Conservation (phyloP, 768 basidiomycete genomes). For the Termitomyces heimii region DNA sequence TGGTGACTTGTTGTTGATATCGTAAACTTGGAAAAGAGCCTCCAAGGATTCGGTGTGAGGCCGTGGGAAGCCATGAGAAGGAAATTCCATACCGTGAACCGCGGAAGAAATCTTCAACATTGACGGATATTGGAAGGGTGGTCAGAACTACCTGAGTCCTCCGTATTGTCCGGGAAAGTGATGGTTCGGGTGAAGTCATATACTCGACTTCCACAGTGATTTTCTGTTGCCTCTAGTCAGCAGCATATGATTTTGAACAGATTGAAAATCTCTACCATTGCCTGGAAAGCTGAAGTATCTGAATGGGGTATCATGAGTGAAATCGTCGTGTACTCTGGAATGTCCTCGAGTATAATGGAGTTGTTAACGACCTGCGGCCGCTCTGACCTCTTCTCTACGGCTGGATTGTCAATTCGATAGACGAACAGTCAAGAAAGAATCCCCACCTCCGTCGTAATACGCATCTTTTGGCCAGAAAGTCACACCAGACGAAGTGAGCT, state of each 20-base stretch:
- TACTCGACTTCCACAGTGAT: constrained; percentile 67
- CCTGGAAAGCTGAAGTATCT: constrained; percentile 53
- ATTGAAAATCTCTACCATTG: constrained; percentile 41
- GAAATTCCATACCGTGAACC: constrained; percentile 56
- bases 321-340: constrained; percentile 40
- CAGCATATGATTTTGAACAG: not conserved
- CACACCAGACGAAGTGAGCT: constrained; percentile 49
- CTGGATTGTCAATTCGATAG: not conserved
- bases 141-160: constrained; percentile 54
- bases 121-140: constrained; percentile 81
- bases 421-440: not conserved
- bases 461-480: constrained; percentile 43
- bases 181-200: constrained; percentile 46
- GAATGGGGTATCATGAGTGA: constrained; percentile 60
- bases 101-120: constrained; percentile 96
- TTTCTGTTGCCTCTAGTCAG: constrained; percentile 40
- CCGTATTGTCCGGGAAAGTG: constrained; percentile 45
- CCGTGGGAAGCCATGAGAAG: not conserved
- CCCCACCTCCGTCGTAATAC: constrained; percentile 29
- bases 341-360: constrained; percentile 39
- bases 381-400: constrained; percentile 12
- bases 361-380: constrained; percentile 34
- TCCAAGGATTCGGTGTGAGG: constrained; percentile 20
- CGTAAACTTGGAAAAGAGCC: constrained; percentile 88
- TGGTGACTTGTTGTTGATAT: constrained; percentile 78